phyloP scores from a whole-genome alignment of 495 filamentous ascomycete species.

The Penicillium samsonianum region DNA sequence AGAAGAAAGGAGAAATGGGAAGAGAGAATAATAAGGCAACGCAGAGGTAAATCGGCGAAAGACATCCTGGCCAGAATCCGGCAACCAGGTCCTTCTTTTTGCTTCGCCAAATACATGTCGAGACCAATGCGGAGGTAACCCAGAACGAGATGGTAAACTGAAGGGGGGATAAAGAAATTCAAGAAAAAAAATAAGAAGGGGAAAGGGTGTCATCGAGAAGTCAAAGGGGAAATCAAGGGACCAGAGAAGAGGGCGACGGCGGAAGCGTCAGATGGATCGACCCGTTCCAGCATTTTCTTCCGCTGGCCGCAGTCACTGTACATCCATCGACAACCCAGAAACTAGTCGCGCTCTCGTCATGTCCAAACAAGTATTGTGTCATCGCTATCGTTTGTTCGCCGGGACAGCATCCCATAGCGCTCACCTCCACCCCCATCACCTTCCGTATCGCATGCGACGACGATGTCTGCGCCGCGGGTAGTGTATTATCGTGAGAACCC shows the following conservation, averaged over 20 bases:
- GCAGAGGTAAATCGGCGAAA: conserved; percentile 23
- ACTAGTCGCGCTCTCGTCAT: conserved; percentile 24
- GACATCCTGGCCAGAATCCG: conserved; percentile 40
- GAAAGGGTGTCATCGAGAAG: conserved; percentile 30
- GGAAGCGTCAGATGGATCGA: conserved; percentile 12
- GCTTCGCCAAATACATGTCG: conserved; percentile 40
- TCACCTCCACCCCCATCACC: conserved; percentile 27
- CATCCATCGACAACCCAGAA: conserved; percentile 18
- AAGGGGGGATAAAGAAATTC: conserved; percentile 21
- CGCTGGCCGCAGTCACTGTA: conserved; percentile 9
- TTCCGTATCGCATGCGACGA: conserved; percentile 34
- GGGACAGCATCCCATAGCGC: conserved; percentile 20
- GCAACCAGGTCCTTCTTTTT: conserved; percentile 36
- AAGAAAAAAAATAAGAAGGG: conserved; percentile 35
- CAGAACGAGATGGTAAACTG: conserved; percentile 28
- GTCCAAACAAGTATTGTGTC: conserved; percentile 31
- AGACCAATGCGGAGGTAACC: conserved; percentile 38
- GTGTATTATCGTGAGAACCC: conserved; percentile 38
- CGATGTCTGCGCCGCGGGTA: conserved; percentile 30
- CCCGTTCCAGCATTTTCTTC: conserved; percentile 4
- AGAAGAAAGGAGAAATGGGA: conserved; percentile 23
- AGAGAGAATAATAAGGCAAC: conserved; percentile 25
- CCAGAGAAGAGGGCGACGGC: conserved; percentile 12
- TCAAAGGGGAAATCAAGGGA: conserved; percentile 16
- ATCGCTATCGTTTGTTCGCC: conserved; percentile 37